A percentile compares a stretch with the other conserved stretches of the same genome.
Evolutionary conservation across 768 basidiomycete species (phyloP).

Genomic region (Cyathus striatus): DNA sequence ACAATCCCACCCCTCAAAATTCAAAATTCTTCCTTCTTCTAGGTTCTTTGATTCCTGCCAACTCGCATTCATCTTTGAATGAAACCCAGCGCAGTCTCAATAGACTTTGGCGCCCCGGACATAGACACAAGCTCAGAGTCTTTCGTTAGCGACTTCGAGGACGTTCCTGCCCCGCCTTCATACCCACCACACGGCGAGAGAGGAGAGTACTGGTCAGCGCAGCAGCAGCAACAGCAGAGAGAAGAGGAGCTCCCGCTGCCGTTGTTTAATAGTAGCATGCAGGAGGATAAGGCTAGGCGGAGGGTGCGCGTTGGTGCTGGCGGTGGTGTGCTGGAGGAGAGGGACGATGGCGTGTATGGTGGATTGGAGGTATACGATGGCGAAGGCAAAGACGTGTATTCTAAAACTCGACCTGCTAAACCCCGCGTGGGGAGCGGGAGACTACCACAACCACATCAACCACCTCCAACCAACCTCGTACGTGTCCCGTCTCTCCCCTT

Average conservation of each 20-base stretch:
- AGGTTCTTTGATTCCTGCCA: too few species aligned
- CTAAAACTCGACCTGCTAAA: conserved; percentile 35
- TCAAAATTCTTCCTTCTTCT: too few species aligned
- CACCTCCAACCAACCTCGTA: conserved; percentile 64
- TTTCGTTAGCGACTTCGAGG: conserved; percentile 71
- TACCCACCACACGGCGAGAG: too few species aligned
- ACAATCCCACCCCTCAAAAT: too few species aligned
- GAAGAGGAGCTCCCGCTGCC: conserved; percentile 46
- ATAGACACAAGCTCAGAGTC: conserved; percentile 42
- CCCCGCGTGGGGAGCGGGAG: conserved; percentile 53
- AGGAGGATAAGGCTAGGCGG: conserved; percentile 64
- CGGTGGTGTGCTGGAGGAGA: conserved; percentile 15
- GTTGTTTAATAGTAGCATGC: conserved; percentile 29
- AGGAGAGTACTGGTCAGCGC: conserved; percentile 19
- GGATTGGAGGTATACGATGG: conserved; percentile 29
- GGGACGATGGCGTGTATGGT: conserved; percentile 14
- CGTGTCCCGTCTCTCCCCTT: conserved; percentile 16
- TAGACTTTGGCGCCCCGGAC: conserved; percentile 61
- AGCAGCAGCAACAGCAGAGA: conserved; percentile 4
- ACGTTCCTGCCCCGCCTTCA: conserved; percentile 53
- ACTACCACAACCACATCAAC: conserved; percentile 51
- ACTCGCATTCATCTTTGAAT: conserved; percentile 27
- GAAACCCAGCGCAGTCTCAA: conserved; percentile 60
- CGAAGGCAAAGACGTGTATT: conserved; percentile 48
- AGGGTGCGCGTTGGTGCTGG: conserved; percentile 25